These are phyloP conservation scores for Deakozyma indianensis DNA, from an alignment of 805 yeast genomes.

Conservation along the genomic window DNA sequence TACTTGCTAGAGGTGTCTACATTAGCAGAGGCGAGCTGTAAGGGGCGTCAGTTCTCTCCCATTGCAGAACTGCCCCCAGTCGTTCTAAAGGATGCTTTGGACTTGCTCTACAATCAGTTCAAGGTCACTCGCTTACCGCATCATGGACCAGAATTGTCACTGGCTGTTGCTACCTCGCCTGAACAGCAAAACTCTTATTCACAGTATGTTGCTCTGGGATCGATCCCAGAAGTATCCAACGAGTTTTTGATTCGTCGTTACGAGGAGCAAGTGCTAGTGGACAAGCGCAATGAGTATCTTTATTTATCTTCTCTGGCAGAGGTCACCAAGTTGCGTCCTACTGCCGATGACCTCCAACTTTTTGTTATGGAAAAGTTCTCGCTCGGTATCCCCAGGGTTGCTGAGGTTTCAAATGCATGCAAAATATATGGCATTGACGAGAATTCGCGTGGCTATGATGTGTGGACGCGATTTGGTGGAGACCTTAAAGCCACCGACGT, in stretches of 20 bases:
- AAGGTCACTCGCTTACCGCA: not conserved
- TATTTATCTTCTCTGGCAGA: not conserved
- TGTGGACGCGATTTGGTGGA: not conserved
- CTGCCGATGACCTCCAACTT: slow-evolving; percentile 27
- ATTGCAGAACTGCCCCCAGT: not conserved
- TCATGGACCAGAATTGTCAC: no score
- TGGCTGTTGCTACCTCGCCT: not conserved
- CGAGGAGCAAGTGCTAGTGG: not conserved
- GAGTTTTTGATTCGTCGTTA: not conserved
- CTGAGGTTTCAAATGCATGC: slow-evolving; percentile 30
- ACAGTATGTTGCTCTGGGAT: not conserved
- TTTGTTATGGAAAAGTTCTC: slow-evolving; percentile 33
- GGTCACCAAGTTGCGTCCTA: not conserved
- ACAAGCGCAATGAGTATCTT: not conserved
- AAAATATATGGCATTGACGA: slow-evolving; percentile 7
- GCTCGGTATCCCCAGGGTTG: slow-evolving; percentile 37
- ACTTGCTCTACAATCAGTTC: not conserved
- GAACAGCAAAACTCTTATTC: not conserved
- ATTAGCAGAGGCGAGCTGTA: not conserved
- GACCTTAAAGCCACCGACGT: not conserved
- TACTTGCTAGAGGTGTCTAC: not conserved
- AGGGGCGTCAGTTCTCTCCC: not conserved
- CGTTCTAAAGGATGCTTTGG: not conserved
- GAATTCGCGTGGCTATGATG: slow-evolving; percentile 4
- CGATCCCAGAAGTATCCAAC: not conserved